These are phyloP conservation scores for Talaromyces sp. DNA, from an alignment of 2,329 filamentous ascomycete species.

Conservation along the genomic window DNA sequence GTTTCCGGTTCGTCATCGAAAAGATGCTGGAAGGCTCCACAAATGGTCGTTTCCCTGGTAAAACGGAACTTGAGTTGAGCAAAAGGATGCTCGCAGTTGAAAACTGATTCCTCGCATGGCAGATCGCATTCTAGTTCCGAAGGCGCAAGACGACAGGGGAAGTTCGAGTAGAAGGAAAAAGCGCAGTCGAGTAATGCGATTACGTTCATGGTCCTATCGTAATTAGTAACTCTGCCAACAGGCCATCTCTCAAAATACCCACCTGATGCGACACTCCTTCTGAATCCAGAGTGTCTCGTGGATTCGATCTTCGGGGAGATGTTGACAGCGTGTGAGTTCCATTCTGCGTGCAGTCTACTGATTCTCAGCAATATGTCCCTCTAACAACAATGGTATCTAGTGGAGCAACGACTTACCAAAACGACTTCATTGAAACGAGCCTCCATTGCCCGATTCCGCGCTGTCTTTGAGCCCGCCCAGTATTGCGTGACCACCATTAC, in stretches of 20 bases:
- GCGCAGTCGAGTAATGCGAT: constrained; percentile 45
- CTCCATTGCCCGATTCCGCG: constrained; percentile 44
- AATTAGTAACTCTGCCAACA: too few species aligned
- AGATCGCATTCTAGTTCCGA: constrained; percentile 45
- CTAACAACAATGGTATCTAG: neutral
- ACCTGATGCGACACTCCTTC: constrained; percentile 44
- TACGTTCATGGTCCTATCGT: constrained; percentile 36
- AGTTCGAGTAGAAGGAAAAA: constrained; percentile 46
- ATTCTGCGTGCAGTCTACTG: constrained; percentile 39
- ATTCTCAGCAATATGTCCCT: neutral
- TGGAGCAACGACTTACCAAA: constrained; percentile 28
- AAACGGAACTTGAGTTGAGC: constrained; percentile 39
- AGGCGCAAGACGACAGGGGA: constrained; percentile 40
- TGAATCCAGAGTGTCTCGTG: constrained; percentile 44
- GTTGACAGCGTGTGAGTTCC: constrained; percentile 37
- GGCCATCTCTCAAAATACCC: too few species aligned
- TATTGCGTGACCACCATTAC: constrained; percentile 44
- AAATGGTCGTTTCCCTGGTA: constrained; percentile 35
- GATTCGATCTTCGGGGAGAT: constrained; percentile 36
- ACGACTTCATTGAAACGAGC: constrained; percentile 43
- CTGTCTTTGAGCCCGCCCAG: constrained; percentile 40
- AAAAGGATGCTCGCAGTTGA: constrained; percentile 43
- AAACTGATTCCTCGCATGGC: constrained; percentile 42
- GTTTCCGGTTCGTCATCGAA: constrained; percentile 31
- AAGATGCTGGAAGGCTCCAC: constrained; percentile 39